Percentiles rank a stretch among this genome's conserved stretches.
Evolutionary conservation across 768 basidiomycete genomes (phyloP).

Genomic region (Mycena venus): DNA sequence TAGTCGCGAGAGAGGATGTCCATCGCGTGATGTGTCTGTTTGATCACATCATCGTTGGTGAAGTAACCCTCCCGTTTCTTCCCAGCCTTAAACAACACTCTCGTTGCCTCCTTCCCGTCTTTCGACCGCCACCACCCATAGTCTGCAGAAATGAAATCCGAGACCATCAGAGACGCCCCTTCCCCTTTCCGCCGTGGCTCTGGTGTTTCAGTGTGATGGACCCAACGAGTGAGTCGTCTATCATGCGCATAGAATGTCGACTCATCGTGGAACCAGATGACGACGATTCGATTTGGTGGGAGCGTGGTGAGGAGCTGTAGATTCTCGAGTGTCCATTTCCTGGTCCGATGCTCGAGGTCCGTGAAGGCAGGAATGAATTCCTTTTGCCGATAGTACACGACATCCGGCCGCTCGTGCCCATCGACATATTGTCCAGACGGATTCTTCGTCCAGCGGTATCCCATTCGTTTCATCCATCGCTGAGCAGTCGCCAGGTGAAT

Average conservation of each 20-base stretch:
- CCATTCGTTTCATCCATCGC: constrained; percentile 40
- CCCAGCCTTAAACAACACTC: constrained; percentile 37
- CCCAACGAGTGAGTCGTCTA: constrained; percentile 42
- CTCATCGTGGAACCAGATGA: constrained; percentile 56
- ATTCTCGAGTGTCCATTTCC: constrained; percentile 3
- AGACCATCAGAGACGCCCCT: constrained; percentile 54
- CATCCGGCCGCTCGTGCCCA: constrained; percentile 51
- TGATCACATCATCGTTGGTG: constrained; percentile 45
- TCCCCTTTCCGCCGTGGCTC: constrained; percentile 53
- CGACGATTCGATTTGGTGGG: constrained; percentile 43
- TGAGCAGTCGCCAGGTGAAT: constrained; percentile 41
- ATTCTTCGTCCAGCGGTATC: constrained; percentile 33
- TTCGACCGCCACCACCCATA: constrained; percentile 38
- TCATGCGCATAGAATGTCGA: constrained; percentile 56
- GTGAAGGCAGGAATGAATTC: constrained; percentile 40
- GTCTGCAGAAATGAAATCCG: constrained; percentile 51
- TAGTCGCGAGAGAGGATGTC: constrained; percentile 38
- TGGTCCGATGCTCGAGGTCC: constrained; percentile 3
- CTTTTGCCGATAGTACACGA: constrained; percentile 46
- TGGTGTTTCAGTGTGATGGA: constrained; percentile 39
- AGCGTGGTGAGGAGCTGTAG: constrained; percentile 37
- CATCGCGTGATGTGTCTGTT: constrained; percentile 40
- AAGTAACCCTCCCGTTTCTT: constrained; percentile 48
- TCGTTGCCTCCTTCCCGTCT: constrained; percentile 34
- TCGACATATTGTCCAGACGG: constrained; percentile 42